Percentiles rank a stretch among this genome's conserved stretches.
Conservation (phyloP, 2,329 filamentous ascomycete species). For the Hymenoscyphus linearis region DNA sequence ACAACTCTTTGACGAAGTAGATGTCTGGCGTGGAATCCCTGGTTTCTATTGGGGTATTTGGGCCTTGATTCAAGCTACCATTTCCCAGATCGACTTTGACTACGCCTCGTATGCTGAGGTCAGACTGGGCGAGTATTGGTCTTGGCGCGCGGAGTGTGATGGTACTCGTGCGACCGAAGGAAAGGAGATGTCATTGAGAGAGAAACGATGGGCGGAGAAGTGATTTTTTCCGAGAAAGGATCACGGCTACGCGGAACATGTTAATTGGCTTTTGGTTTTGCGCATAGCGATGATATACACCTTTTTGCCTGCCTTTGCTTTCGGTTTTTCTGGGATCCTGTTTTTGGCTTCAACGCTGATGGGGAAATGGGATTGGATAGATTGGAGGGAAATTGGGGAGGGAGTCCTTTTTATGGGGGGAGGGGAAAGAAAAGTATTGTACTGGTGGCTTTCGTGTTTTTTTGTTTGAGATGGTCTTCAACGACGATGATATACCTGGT, state of each 20-base stretch:
- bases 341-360: background rate
- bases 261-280: background rate
- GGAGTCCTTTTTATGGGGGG: background rate
- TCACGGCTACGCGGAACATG: background rate
- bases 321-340: background rate
- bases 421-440: background rate
- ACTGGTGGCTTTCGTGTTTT: background rate
- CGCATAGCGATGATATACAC: background rate
- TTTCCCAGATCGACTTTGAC: constrained; percentile 94
- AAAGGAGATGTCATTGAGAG: constrained; percentile 65
- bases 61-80: constrained; percentile 89
- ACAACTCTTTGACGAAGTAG: constrained; percentile 73
- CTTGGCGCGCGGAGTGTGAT: constrained; percentile 73
- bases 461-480: background rate
- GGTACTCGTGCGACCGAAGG: constrained; percentile 51
- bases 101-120: constrained; percentile 88
- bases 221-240: background rate
- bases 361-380: background rate
- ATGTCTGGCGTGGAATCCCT: constrained; percentile 80
- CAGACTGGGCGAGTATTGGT: constrained; percentile 85
- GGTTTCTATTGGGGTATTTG: constrained; percentile 93
- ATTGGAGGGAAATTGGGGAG: background rate
- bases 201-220: constrained; percentile 62
- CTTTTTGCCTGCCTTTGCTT: background rate
- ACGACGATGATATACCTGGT: background rate